phyloP scores from a whole-genome alignment of 108 stramenopile species.

The Skeletonema costatum region DNA sequence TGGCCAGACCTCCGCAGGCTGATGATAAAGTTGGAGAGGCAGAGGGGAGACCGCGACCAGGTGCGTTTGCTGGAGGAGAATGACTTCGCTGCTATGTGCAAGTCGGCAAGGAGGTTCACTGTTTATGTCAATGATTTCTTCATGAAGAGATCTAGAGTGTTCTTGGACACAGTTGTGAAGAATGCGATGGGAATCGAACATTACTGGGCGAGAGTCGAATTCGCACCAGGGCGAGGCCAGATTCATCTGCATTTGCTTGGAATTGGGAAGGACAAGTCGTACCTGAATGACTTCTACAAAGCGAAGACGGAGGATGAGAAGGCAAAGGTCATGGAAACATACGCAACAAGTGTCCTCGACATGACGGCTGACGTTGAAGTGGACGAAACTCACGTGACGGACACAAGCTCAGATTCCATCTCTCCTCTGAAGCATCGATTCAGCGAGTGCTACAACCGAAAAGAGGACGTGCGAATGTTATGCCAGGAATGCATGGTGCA shows the following conservation, averaged over 20 bases:
- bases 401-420: no score
- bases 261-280: conserved; percentile 13
- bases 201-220: conserved; percentile 35
- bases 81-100: background rate
- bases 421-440: no score
- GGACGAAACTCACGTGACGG: no score
- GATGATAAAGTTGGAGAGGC: conserved; percentile 1
- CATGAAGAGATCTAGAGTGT: conserved; percentile 6
- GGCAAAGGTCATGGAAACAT: background rate
- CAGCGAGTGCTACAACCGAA: no score
- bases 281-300: conserved; percentile 12
- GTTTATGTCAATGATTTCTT: conserved; percentile 24
- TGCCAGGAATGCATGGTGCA: no score
- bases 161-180: conserved; percentile 18
- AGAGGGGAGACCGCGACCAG: background rate
- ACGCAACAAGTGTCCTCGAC: conserved; percentile 1
- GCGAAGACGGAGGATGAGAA: conserved; percentile 13
- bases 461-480: no score
- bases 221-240: conserved; percentile 20
- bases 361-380: conserved; percentile 25
- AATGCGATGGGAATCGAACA: conserved; percentile 12
- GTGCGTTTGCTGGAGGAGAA: background rate
- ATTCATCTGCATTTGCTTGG: conserved; percentile 34
- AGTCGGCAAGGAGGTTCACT: background rate
- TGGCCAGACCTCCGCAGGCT: conserved; percentile 24